Base-by-base conservation (phyloP, 495 filamentous ascomycete species). In the Aspergillus nanangensis region DNA sequence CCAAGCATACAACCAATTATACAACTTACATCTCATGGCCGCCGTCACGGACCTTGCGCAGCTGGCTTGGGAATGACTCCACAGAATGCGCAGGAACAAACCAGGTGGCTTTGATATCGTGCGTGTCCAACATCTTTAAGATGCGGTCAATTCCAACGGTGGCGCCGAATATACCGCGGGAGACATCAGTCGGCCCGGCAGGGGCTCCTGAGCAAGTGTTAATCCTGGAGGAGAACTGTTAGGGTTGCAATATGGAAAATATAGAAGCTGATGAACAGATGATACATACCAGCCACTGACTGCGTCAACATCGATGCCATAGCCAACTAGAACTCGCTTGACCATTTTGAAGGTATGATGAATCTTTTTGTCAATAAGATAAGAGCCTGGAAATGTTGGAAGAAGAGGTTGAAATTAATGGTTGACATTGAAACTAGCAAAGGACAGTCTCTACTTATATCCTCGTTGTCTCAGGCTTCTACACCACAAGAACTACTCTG, bases 1-100 rank as follows among this genome's bases (percentile, higher is more conserved):
- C n/a, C n/a, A n/a, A n/a, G n/a, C n/a, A n/a, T n/a, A n/a, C n/a
- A n/a, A n/a, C n/a, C n/a, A n/a, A n/a, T n/a, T n/a, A n/a, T n/a
- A n/a, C n/a, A n/a, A n/a, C n/a, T n/a, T n/a, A n/a, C n/a, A 90
- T 89, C 58, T 90, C 86, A 55, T 89, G 86, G 0, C 86, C 86
- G 3, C 76, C 71, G 45, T 89, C 87, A n/a, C 82, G 72, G 19
- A 90, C 74, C 60, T 81, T 77, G 4, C 77, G 77, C 58, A 83
- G 86, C 44, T 88, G 83, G 57, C 88, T 83, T 0, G 86, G 86
- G 52, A 91, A 91, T 11, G 74, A 87, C 55, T 90, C 86, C 18
- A 91, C 71, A 0, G 81, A 85, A 58, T 91, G 86, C 0, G 86
- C 86, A 0, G 86, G 86, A 38, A 91, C 89, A 58, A 91, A 91